Conservation (phyloP, 495 filamentous ascomycete genomes). For the Podospora bellae-mahoneyi region DNA sequence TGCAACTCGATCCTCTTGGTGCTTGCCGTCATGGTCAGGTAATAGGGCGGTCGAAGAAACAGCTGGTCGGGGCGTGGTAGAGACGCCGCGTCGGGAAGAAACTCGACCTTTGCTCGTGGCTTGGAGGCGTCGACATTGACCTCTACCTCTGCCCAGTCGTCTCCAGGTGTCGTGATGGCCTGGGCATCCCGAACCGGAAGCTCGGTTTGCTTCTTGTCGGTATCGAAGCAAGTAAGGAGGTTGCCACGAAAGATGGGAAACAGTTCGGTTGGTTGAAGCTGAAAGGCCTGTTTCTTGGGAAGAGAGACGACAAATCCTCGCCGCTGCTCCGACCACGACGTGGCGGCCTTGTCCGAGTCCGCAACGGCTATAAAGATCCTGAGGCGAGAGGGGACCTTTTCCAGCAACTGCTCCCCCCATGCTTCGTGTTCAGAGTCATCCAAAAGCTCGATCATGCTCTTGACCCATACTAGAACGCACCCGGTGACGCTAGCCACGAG, state of each 20-base stretch:
- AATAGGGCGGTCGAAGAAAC: slow-evolving; percentile 39
- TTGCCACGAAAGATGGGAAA: slow-evolving; percentile 29
- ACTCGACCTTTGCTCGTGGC: slow-evolving; percentile 19
- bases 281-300: slow-evolving; percentile 27
- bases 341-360: slow-evolving; percentile 9
- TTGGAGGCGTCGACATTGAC: slow-evolving; percentile 27
- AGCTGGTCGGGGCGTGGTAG: slow-evolving; percentile 39
- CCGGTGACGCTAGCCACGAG: slow-evolving; percentile 29
- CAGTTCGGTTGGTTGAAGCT: slow-evolving; percentile 22
- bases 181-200: not conserved
- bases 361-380: slow-evolving; percentile 33
- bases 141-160: slow-evolving; percentile 37
- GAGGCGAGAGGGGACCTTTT: slow-evolving; percentile 23
- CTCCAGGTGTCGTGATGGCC: slow-evolving; percentile 4
- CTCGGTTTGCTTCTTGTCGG: not conserved
- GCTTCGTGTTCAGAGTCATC: slow-evolving; percentile 31
- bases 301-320: slow-evolving; percentile 32
- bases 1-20: slow-evolving; percentile 30
- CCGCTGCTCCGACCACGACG: slow-evolving; percentile 28
- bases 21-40: slow-evolving; percentile 30
- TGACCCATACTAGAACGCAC: slow-evolving; percentile 28
- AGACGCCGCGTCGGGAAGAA: slow-evolving; percentile 31
- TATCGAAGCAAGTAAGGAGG: slow-evolving; percentile 30
- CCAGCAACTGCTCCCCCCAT: slow-evolving; percentile 35
- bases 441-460: slow-evolving; percentile 31